phyloP scores from a whole-genome alignment of 352 stramenopile species.

The Albugo candida region DNA sequence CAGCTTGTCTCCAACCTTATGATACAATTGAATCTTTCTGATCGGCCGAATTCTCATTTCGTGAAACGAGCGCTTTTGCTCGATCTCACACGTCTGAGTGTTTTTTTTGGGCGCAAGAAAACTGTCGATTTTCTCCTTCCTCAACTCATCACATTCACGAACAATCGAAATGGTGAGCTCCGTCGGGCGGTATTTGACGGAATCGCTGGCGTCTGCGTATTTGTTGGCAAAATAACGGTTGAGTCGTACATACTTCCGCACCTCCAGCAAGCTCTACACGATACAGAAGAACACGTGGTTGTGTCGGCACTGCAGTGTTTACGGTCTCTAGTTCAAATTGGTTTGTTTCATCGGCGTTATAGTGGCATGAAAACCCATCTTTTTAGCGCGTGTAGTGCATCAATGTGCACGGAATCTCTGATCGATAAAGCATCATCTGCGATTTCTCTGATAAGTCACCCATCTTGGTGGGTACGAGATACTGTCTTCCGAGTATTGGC shows the following conservation, averaged over 20 bases:
- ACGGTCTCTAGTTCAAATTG: conserved; percentile 76
- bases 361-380: conserved; percentile 5
- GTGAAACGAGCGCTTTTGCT: conserved; percentile 88
- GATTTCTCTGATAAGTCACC: conserved; percentile 65
- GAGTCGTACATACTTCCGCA: conserved; percentile 95
- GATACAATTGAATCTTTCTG: conserved; percentile 81
- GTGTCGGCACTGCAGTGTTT: conserved; percentile 84
- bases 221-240: conserved; percentile 83
- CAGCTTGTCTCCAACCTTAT: conserved; percentile 89
- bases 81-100: conserved; percentile 87
- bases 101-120: conserved; percentile 92
- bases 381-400: too few species aligned
- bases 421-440: conserved; percentile 76
- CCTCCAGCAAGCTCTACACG: conserved; percentile 92
- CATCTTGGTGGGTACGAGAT: conserved; percentile 76
- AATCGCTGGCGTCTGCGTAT: conserved; percentile 85
- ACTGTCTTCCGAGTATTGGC: conserved; percentile 72
- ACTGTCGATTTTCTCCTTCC: conserved; percentile 91
- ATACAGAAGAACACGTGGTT: conserved; percentile 92
- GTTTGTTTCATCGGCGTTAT: conserved; percentile 43
- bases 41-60: conserved; percentile 78
- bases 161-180: conserved; percentile 86
- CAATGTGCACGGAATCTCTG: conserved; percentile 7
- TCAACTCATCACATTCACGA: conserved; percentile 93
- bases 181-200: conserved; percentile 82